Conservation (phyloP, 371 early-diverging fungal species). For the Funneliformis caledonium region DNA sequence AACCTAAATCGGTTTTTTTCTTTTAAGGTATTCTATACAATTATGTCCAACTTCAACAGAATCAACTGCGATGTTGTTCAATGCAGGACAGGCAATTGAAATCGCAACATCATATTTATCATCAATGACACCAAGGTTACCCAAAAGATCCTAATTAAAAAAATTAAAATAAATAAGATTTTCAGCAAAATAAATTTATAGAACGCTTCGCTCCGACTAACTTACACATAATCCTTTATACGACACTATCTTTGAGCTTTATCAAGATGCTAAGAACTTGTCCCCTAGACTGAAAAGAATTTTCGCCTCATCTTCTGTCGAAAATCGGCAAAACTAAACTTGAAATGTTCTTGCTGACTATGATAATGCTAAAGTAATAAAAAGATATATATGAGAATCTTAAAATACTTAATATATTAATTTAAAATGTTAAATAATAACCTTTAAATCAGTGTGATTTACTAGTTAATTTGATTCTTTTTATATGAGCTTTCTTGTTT, state of each 20-base stretch:
- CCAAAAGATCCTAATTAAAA: too few relatives aligned
- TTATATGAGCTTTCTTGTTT: constrained; percentile 44
- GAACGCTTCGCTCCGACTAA: neutral
- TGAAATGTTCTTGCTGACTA: neutral
- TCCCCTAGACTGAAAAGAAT: constrained; percentile 67
- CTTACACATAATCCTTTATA: too few relatives aligned
- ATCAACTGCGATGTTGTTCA: too few relatives aligned
- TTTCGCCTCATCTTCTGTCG: constrained; percentile 68
- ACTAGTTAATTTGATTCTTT: neutral
- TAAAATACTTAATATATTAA: neutral
- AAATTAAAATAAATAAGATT: too few relatives aligned
- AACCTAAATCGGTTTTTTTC: constrained; percentile 85
- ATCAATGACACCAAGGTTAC: too few relatives aligned
- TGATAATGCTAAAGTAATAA: constrained; percentile 20
- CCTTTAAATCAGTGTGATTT: constrained; percentile 34
- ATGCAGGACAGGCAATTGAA: too few relatives aligned
- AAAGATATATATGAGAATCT: neutral
- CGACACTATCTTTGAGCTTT: too few relatives aligned
- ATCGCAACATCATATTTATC: too few relatives aligned
- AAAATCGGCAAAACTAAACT: constrained; percentile 42
- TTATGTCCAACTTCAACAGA: too few relatives aligned
- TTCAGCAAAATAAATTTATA: too few relatives aligned
- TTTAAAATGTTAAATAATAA: constrained; percentile 35
- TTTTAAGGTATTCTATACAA: constrained; percentile 65
- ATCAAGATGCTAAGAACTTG: constrained; percentile 51